phyloP scores from a whole-genome alignment of 768 basidiomycete species.

The Podaxis carcinomalis region DNA sequence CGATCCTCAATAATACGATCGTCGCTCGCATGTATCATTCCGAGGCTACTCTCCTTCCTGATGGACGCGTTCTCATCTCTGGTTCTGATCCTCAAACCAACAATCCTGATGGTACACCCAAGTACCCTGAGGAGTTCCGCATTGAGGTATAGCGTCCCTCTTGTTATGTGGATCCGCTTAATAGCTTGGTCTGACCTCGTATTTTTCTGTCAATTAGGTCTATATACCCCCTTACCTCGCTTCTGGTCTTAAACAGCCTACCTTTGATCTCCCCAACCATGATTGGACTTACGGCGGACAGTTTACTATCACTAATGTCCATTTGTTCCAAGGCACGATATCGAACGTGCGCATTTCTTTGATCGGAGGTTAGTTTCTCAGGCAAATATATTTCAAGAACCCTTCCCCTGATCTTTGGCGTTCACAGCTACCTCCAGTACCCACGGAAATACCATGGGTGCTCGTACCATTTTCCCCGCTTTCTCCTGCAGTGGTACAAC shows the following conservation, averaged over 20 bases:
- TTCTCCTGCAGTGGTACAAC: constrained; percentile 66
- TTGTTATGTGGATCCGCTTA: neutral
- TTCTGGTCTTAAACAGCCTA: constrained; percentile 57
- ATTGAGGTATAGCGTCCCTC: constrained; percentile 32
- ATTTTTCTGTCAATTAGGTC: constrained; percentile 34
- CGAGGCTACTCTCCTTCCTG: constrained; percentile 67
- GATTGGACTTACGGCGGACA: constrained; percentile 61
- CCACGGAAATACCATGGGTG: constrained; percentile 75
- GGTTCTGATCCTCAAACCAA: constrained; percentile 69
- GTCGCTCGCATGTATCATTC: constrained; percentile 79
- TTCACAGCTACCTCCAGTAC: constrained; percentile 63
- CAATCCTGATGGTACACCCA: constrained; percentile 32
- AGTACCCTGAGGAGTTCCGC: constrained; percentile 75
- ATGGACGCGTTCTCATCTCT: constrained; percentile 71
- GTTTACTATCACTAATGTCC: constrained; percentile 50
- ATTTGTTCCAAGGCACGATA: constrained; percentile 38
- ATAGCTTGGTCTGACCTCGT: neutral
- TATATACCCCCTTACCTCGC: constrained; percentile 88
- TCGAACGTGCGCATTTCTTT: constrained; percentile 55
- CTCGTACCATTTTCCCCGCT: constrained; percentile 66
- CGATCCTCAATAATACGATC: constrained; percentile 63
- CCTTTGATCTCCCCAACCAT: constrained; percentile 48
- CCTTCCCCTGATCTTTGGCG: constrained; percentile 1
- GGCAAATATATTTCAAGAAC: neutral
- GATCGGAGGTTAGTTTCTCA: constrained; percentile 47